These are phyloP conservation scores for Colletotrichum sp. DNA, from an alignment of 2,329 filamentous ascomycete species.

Conservation along the genomic window DNA sequence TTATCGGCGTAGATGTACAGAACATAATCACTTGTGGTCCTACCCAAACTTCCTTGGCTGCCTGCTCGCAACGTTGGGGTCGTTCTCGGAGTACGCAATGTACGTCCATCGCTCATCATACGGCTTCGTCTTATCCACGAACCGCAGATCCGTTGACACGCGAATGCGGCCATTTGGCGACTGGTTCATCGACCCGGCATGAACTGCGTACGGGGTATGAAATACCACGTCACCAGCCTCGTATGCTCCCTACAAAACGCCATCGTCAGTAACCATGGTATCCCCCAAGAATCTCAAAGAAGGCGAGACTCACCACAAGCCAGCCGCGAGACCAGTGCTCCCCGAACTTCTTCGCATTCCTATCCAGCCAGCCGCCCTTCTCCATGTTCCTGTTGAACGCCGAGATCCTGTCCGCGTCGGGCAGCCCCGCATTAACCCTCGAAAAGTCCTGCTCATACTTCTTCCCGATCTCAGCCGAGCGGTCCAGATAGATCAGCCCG, in stretches of 20 bases:
- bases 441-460: not conserved
- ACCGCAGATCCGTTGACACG: conserved; percentile 59
- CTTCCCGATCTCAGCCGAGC: conserved; percentile 29
- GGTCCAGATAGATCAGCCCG: conserved; percentile 63
- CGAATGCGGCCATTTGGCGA: conserved; percentile 55
- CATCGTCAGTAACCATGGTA: not conserved
- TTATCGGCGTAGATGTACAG: too few species aligned
- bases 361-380: conserved; percentile 52
- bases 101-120: conserved; percentile 42
- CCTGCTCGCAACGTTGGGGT: not conserved
- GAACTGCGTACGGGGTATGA: conserved; percentile 44
- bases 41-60: not conserved
- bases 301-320: not conserved
- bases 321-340: not conserved
- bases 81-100: not conserved
- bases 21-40: too few species aligned
- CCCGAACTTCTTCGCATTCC: conserved; percentile 21
- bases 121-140: conserved; percentile 51
- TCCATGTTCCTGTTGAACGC: conserved; percentile 67
- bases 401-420: conserved; percentile 51
- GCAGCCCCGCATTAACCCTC: conserved; percentile 54
- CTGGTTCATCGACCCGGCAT: conserved; percentile 59
- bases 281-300: not conserved
- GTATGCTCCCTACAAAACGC: conserved; percentile 23
- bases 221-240: conserved; percentile 44